A percentile compares a stretch with the other conserved stretches of the same genome.
phyloP scores from a whole-genome alignment of 2,329 filamentous ascomycete species.

The Arthrobotrys megalospora region DNA sequence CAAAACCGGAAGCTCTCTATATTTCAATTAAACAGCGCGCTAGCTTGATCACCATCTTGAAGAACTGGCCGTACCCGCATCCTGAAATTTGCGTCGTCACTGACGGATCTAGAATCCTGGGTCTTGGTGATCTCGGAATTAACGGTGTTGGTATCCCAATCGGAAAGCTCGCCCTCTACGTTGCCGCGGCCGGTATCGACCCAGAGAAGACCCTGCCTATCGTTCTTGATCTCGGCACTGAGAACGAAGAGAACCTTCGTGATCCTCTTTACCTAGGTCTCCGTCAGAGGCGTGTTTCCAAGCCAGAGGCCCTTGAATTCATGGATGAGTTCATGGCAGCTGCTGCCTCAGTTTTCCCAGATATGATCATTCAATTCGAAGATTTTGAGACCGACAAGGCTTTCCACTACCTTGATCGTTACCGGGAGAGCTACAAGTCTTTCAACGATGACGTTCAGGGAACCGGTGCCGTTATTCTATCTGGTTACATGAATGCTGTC shows the following conservation, averaged over 20 bases:
- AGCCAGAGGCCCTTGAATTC: slow-evolving; percentile 87
- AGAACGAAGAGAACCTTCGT: slow-evolving; percentile 77
- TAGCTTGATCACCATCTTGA: slow-evolving; percentile 87
- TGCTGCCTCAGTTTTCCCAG: slow-evolving; percentile 80
- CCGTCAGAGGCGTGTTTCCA: slow-evolving; percentile 82
- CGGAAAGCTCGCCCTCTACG: slow-evolving; percentile 95
- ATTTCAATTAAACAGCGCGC: slow-evolving; percentile 95
- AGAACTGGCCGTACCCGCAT: slow-evolving; percentile 90
- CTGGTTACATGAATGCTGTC: slow-evolving; percentile 77
- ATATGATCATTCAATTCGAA: slow-evolving; percentile 86
- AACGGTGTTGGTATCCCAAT: slow-evolving; percentile 99
- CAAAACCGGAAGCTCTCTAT: slow-evolving; percentile 93
- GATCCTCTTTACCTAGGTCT: slow-evolving; percentile 90
- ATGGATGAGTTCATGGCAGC: slow-evolving; percentile 98
- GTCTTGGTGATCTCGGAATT: slow-evolving; percentile 93
- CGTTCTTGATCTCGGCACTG: slow-evolving; percentile 76
- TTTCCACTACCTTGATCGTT: slow-evolving; percentile 91
- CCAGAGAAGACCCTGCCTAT: slow-evolving; percentile 85
- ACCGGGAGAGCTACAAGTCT: slow-evolving; percentile 88
- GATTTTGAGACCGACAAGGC: slow-evolving; percentile 89
- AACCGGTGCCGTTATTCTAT: slow-evolving; percentile 94
- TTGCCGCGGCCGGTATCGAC: slow-evolving; percentile 92
- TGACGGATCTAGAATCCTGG: slow-evolving; percentile 93
- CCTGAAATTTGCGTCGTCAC: slow-evolving; percentile 98
- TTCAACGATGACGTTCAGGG: slow-evolving; percentile 99